Percentiles rank a stretch among this genome's conserved stretches.
Conservation (phyloP, 306 rosid genomes). For the Citrullus amarus region DNA sequence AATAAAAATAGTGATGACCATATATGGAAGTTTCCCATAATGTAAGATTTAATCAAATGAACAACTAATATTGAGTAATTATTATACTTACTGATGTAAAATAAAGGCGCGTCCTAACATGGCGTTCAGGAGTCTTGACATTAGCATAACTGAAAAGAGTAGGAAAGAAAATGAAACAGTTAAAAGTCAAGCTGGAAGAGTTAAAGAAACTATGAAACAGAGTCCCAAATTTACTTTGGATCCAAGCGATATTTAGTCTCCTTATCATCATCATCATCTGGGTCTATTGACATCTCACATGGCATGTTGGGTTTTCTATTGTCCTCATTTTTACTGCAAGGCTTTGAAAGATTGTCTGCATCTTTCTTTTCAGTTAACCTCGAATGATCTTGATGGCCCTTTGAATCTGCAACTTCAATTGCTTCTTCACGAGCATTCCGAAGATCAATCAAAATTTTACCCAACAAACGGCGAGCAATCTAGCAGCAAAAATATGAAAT, state of each 20-base stretch:
- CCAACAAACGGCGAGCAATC: conserved; percentile 97
- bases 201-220: not conserved
- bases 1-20: not conserved
- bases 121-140: conserved; percentile 95
- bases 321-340: conserved; percentile 52
- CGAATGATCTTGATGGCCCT: conserved; percentile 48
- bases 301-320: conserved; percentile 28
- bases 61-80: not conserved
- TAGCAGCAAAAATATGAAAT: conserved; percentile 23
- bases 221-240: conserved; percentile 52
- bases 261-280: conserved; percentile 87
- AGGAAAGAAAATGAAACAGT: conserved; percentile 6
- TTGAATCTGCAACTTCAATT: conserved; percentile 70
- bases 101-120: conserved; percentile 92
- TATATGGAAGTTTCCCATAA: not conserved
- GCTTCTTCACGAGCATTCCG: conserved; percentile 98
- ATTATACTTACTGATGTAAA: conserved; percentile 79
- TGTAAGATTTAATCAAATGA: not conserved
- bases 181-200: not conserved
- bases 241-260: conserved; percentile 96
- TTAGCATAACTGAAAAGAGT: conserved; percentile 71
- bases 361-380: conserved; percentile 42
- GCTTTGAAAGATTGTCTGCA: conserved; percentile 38
- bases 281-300: conserved; percentile 54
- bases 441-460: conserved; percentile 84